Percentiles rank a stretch among this genome's conserved stretches.
phyloP scores from a whole-genome alignment of 2,329 filamentous ascomycete species.

The Scleromitrula shiraiana region DNA sequence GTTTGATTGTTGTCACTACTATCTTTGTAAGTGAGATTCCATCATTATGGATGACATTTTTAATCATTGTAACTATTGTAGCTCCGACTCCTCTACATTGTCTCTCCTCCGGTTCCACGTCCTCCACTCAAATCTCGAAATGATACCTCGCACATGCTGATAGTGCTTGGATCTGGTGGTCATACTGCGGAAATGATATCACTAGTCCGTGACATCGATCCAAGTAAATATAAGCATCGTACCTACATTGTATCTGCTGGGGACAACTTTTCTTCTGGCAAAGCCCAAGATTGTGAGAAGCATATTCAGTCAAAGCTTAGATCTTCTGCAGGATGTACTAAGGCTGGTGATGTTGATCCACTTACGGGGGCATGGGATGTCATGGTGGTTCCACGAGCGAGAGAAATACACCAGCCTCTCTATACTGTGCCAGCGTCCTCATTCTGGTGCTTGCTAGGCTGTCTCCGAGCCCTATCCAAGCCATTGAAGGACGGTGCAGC shows the following conservation, averaged over 20 bases:
- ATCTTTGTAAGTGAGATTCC: constrained; percentile 19
- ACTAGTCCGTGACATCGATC: constrained; percentile 59
- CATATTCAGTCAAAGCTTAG: constrained; percentile 23
- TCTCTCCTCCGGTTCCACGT: constrained; percentile 16
- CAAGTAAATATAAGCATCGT: constrained; percentile 50
- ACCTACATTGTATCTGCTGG: constrained; percentile 71
- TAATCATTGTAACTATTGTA: constrained; percentile 9
- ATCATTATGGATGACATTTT: not conserved
- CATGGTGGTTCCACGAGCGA: constrained; percentile 64
- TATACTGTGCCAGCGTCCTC: constrained; percentile 64
- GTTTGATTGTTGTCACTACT: constrained; percentile 19
- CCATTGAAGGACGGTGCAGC: constrained; percentile 22
- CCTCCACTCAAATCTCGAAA: constrained; percentile 20
- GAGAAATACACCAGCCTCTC: constrained; percentile 74
- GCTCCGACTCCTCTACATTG: constrained; percentile 27
- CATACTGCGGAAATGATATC: constrained; percentile 93
- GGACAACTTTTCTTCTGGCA: constrained; percentile 61
- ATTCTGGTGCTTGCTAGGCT: constrained; percentile 55
- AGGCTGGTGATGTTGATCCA: constrained; percentile 13
- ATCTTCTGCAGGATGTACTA: constrained; percentile 5
- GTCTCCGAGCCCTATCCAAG: constrained; percentile 46
- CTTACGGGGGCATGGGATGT: constrained; percentile 33
- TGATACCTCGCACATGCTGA: constrained; percentile 53
- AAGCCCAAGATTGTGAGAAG: constrained; percentile 56
- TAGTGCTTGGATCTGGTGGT: constrained; percentile 86